Evolutionary conservation across 2,329 filamentous ascomycete species (phyloP), one percentile per base, ranked within the genome.

Genomic region (Epichloe elymi): DNA sequence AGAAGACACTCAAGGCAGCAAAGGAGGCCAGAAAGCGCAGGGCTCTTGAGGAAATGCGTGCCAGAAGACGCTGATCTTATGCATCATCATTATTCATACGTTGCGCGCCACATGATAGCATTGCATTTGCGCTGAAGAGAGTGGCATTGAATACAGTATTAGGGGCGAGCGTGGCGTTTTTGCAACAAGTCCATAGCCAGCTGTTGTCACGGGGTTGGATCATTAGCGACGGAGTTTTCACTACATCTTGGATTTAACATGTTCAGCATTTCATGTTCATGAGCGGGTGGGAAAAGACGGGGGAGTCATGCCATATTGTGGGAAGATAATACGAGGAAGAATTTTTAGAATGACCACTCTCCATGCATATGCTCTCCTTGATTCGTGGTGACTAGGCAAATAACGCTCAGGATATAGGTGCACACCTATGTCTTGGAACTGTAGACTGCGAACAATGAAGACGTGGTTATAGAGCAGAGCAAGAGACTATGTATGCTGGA

Each of bases 1-100:
- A 85, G 64, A 76, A 72, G 60, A 69, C 67, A 49, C 73, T 79
- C 52, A 85, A 79, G 67, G 71, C 71, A 2, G 79, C 82, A 60
- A 85, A 85, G 65, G 74, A 80, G 57, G 76, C 78, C 56, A 67
- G 69, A 36, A 76, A 71, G 58, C 70, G 69, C 20, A 63, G 68
- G 53, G 66, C 64, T 3, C 56, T 73, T 4, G 70, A 71, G 39
- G 59, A 65, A 33, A 56, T 66, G 35, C 61, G 67, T 52, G 58
- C 58, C 12, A 61, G 59, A 50, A 62, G 64, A 48, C 60, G 58
- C 53, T 66, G 51, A 49, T 5, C 14, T 33, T 33, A 5, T 26
- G 8, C 14, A 14, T 17, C 8, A 19, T 23, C n/a, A 7, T 19
- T 26, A 35, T 12, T 42, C 7, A n/a, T 17, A 19, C 35, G 3